Evolutionary conservation across 2,329 filamentous ascomycete genomes (phyloP).

Genomic region (Sporothrix protearum): DNA sequence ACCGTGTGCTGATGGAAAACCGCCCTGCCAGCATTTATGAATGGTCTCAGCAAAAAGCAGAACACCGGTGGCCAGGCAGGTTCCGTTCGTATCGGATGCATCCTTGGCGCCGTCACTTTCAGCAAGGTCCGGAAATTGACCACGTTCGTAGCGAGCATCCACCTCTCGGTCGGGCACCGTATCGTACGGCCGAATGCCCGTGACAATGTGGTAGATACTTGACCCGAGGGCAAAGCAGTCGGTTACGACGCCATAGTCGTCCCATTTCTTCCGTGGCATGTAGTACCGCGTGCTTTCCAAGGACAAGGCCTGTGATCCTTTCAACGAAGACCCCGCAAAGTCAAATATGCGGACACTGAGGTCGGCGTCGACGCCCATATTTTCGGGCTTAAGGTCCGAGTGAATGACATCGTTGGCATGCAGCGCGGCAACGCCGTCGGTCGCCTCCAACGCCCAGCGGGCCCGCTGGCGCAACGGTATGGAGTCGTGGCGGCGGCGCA

Average conservation of each 20-base stretch:
- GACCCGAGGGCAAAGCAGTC: background rate
- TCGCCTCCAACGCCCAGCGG: too few species aligned
- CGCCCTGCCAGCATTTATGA: background rate
- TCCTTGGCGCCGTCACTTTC: background rate
- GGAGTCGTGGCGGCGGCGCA: too few species aligned
- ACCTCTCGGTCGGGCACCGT: background rate
- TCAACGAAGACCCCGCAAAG: background rate
- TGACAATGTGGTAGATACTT: background rate
- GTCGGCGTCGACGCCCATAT: constrained; percentile 22
- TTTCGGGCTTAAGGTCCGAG: too few species aligned
- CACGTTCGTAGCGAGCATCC: background rate
- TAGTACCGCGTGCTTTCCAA: background rate
- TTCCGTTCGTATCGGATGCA: background rate
- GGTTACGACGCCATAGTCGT: background rate
- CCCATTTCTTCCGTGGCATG: background rate
- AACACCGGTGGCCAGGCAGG: background rate
- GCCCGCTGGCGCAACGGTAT: too few species aligned
- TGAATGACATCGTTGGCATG: too few species aligned
- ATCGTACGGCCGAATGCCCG: background rate
- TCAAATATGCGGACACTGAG: background rate
- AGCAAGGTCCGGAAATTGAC: background rate
- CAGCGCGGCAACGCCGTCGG: too few species aligned
- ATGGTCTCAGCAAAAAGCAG: background rate
- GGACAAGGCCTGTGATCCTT: background rate
- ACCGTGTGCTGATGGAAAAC: background rate